Conservation (phyloP, 1,139 yeast species). For the Trichomonascaceae sp. region DNA sequence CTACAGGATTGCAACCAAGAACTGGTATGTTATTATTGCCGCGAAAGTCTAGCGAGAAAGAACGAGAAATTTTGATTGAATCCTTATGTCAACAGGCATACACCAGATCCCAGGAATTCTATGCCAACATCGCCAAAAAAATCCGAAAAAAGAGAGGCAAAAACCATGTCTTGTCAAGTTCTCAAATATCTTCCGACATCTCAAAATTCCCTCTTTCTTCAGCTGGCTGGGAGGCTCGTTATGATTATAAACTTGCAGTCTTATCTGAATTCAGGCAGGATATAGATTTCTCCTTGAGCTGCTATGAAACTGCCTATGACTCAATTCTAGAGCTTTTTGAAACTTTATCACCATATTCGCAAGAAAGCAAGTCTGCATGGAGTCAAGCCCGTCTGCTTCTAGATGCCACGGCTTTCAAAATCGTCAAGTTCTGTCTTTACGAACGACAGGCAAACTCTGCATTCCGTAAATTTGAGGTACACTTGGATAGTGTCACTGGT, state of each 20-base stretch:
- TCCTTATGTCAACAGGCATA: conserved; percentile 37
- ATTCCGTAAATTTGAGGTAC: conserved; percentile 57
- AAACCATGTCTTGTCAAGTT: conserved; percentile 14
- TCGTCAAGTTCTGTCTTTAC: conserved; percentile 57
- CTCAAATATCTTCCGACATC: background rate
- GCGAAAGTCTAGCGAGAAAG: conserved; percentile 35
- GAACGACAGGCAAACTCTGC: conserved; percentile 55
- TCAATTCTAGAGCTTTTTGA: conserved; percentile 38
- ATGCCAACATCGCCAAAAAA: conserved; percentile 34
- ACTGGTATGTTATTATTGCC: conserved; percentile 42
- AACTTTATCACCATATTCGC: conserved; percentile 18
- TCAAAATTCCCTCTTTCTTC: conserved; percentile 22
- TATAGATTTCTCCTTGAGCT: conserved; percentile 41
- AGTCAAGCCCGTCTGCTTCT: conserved; percentile 42
- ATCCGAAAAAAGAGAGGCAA: conserved; percentile 31
- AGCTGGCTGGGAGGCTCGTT: conserved; percentile 44
- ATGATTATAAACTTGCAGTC: conserved; percentile 44
- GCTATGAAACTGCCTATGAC: conserved; percentile 47
- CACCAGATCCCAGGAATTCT: conserved; percentile 40
- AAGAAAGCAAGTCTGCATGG: conserved; percentile 32
- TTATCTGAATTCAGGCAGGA: conserved; percentile 44
- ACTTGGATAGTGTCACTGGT: conserved; percentile 44
- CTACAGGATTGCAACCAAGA: conserved; percentile 39
- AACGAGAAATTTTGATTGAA: conserved; percentile 36
- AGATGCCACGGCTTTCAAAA: conserved; percentile 58